phyloP scores from a whole-genome alignment of 148 eudicot species.

The Diospyros kaki region DNA sequence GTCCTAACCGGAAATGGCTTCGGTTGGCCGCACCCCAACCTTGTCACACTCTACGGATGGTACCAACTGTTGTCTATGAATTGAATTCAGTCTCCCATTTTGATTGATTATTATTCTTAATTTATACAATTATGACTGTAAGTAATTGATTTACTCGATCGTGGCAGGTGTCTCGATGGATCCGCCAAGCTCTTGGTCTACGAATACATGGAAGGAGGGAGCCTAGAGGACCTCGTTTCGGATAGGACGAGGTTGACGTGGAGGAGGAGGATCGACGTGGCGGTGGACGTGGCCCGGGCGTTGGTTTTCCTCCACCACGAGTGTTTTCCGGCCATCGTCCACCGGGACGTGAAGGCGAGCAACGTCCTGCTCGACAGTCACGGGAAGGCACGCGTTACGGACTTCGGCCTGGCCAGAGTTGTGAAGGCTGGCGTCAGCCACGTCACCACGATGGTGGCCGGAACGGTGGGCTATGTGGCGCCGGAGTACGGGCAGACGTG shows the following conservation, averaged over 20 bases:
- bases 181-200: conserved; percentile 73
- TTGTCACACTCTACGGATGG: conserved; percentile 83
- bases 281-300: conserved; percentile 76
- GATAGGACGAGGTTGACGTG: conserved; percentile 48
- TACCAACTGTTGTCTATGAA: no score
- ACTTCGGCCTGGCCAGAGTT: conserved; percentile 81
- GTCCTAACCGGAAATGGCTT: conserved; percentile 59
- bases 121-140: no score
- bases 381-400: conserved; percentile 80
- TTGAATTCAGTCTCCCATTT: no score
- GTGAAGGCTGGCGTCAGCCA: conserved; percentile 74
- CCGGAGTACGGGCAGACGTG: conserved; percentile 93
- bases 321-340: conserved; percentile 78
- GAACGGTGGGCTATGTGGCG: conserved; percentile 91
- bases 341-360: conserved; percentile 93
- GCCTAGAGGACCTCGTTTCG: conserved; percentile 64
- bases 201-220: conserved; percentile 95
- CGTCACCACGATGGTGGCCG: conserved; percentile 88
- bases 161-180: conserved; percentile 61
- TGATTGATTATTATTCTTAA: no score
- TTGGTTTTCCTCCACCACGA: conserved; percentile 81
- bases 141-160: no score
- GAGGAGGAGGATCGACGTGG: conserved; percentile 53
- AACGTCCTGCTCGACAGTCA: conserved; percentile 71
- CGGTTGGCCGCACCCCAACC: conserved; percentile 95